Conservation (phyloP, 768 basidiomycete species). For the Hypsizygus marmoreus region DNA sequence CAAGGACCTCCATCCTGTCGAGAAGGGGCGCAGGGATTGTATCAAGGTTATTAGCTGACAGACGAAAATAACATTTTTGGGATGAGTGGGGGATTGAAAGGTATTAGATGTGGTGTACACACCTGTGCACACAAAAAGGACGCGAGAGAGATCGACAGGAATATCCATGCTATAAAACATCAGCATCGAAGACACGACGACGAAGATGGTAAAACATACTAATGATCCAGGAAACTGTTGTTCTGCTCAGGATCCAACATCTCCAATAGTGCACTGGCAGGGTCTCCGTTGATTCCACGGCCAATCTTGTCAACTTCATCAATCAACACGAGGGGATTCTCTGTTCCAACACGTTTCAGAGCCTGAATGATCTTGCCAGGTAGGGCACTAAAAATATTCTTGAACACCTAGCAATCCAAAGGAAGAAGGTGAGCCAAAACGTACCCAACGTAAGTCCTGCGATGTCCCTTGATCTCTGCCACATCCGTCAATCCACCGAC, state of each 20-base stretch:
- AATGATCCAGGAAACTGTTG: conserved; percentile 91
- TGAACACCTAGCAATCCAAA: conserved; percentile 1
- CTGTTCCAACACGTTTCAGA: conserved; percentile 87
- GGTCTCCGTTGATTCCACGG: conserved; percentile 88
- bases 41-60: conserved; percentile 79
- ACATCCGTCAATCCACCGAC: conserved; percentile 97
- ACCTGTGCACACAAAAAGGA: conserved; percentile 93
- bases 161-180: conserved; percentile 78
- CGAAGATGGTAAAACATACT: conserved; percentile 53
- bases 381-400: conserved; percentile 56
- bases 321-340: conserved; percentile 92
- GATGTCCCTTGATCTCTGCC: conserved; percentile 98
- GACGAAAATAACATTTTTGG: no score
- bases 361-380: conserved; percentile 97
- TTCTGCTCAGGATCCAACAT: conserved; percentile 98
- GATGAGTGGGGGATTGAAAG: not conserved
- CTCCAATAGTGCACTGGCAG: conserved; percentile 86
- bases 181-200: conserved; percentile 6
- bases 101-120: not conserved
- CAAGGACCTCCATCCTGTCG: conserved; percentile 95
- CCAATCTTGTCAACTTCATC: conserved; percentile 98
- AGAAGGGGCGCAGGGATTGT: conserved; percentile 93
- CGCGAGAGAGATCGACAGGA: conserved; percentile 92
- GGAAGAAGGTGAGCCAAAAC: conserved; percentile 23
- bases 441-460: conserved; percentile 94